Conservation (phyloP, 1,139 yeast species). For the Sugiyamaella paludigena region DNA sequence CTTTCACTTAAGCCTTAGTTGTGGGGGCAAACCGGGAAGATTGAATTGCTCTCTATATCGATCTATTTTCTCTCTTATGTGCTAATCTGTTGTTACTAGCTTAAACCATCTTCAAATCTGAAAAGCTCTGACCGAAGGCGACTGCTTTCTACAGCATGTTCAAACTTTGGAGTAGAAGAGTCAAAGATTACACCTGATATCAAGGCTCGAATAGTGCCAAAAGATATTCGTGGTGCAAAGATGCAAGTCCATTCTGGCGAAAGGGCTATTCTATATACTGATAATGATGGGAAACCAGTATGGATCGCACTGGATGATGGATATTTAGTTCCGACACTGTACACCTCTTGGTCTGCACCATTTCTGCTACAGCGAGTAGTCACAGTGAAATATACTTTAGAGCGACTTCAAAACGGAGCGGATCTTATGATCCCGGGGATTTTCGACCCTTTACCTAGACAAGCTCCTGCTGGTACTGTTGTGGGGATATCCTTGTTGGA, state of each 20-base stretch:
- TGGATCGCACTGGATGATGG: conserved; percentile 63
- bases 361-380: conserved; percentile 59
- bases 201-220: conserved; percentile 55
- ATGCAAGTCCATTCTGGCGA: conserved; percentile 56
- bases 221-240: conserved; percentile 61
- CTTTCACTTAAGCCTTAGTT: no score
- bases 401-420: conserved; percentile 69
- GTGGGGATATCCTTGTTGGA: conserved; percentile 68
- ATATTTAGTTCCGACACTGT: conserved; percentile 67
- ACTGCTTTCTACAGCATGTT: conserved; percentile 49
- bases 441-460: conserved; percentile 60
- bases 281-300: conserved; percentile 62
- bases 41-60: no score
- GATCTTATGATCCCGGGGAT: conserved; percentile 92
- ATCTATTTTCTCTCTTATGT: background rate
- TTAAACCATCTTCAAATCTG: conserved; percentile 73
- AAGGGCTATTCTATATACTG: conserved; percentile 63
- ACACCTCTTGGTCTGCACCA: conserved; percentile 69
- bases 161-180: conserved; percentile 47
- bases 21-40: no score
- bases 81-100: conserved; percentile 30
- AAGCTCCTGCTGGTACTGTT: conserved; percentile 48
- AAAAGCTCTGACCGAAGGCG: conserved; percentile 79
- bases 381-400: conserved; percentile 74
- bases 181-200: conserved; percentile 46